These are phyloP conservation scores for Phialophora verrucosa DNA, from an alignment of 2,329 filamentous ascomycete genomes.

Conservation along the genomic window DNA sequence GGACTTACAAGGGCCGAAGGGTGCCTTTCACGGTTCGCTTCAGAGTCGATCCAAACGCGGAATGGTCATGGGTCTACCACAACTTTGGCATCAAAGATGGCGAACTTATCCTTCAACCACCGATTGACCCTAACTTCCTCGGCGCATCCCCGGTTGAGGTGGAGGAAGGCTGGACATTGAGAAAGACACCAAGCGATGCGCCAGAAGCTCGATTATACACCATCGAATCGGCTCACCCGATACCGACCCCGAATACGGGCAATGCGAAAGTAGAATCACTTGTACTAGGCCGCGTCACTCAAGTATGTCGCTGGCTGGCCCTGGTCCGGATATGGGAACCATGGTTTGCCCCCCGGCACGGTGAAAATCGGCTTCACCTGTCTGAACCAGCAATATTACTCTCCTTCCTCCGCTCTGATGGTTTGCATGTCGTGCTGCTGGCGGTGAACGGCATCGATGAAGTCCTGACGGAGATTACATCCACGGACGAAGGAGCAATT, in stretches of 20 bases:
- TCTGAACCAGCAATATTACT: conserved; percentile 79
- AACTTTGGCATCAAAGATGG: conserved; percentile 48
- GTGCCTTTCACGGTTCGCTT: conserved; percentile 54
- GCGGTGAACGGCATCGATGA: conserved; percentile 76
- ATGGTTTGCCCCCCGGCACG: conserved; percentile 86
- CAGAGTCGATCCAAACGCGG: conserved; percentile 44
- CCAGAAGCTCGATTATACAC: conserved; percentile 50
- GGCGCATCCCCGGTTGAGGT: conserved; percentile 45
- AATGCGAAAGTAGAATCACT: conserved; percentile 59
- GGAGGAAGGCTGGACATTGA: conserved; percentile 44
- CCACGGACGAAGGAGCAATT: conserved; percentile 68
- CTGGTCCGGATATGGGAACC: conserved; percentile 78
- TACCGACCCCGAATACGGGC: conserved; percentile 60
- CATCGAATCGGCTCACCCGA: conserved; percentile 45
- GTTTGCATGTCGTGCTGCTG: conserved; percentile 76
- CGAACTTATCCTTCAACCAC: conserved; percentile 49
- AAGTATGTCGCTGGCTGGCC: conserved; percentile 75
- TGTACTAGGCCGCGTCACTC: conserved; percentile 52
- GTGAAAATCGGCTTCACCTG: conserved; percentile 67
- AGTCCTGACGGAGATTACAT: conserved; percentile 71
- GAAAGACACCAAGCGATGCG: conserved; percentile 48
- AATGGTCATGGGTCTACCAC: conserved; percentile 55
- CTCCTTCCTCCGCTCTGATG: conserved; percentile 74
- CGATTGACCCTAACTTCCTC: conserved; percentile 30
- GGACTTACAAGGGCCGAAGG: conserved; percentile 36